Conservation (phyloP, 2,329 filamentous ascomycete genomes). For the Proliferodiscus dingleyae region DNA sequence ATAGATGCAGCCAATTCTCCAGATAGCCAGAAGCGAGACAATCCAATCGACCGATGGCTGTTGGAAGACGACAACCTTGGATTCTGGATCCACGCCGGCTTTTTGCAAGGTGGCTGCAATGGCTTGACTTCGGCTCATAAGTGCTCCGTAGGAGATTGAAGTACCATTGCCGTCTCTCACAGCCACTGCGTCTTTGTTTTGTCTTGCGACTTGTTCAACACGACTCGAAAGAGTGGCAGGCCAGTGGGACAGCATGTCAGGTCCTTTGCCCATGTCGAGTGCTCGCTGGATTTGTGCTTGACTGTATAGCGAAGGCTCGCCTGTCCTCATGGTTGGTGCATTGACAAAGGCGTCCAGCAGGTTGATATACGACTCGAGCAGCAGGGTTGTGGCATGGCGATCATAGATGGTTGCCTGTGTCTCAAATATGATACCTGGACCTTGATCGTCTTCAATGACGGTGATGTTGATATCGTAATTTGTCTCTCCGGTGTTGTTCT, state of each 20-base stretch:
- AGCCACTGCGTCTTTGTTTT: conserved; percentile 3
- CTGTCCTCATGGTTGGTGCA: conserved; percentile 4
- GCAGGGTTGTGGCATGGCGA: not conserved
- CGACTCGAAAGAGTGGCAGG: conserved; percentile 7
- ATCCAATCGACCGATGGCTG: conserved; percentile 34
- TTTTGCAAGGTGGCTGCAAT: conserved; percentile 31
- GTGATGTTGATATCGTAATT: conserved; percentile 30
- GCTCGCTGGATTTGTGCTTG: conserved; percentile 4
- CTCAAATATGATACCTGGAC: conserved; percentile 7
- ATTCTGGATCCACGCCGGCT: conserved; percentile 15
- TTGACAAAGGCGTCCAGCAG: conserved; percentile 38
- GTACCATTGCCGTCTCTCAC: conserved; percentile 9
- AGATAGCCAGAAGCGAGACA: conserved; percentile 37
- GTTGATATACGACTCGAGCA: conserved; percentile 12
- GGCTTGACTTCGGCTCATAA: conserved; percentile 30
- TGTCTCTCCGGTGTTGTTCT: conserved; percentile 15
- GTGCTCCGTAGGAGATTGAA: conserved; percentile 32
- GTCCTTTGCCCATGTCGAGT: conserved; percentile 8
- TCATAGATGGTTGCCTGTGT: conserved; percentile 12
- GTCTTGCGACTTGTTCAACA: conserved; percentile 4
- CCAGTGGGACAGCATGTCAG: conserved; percentile 7
- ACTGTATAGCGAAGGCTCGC: conserved; percentile 7
- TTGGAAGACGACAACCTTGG: conserved; percentile 37
- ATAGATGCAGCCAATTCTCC: conserved; percentile 35
- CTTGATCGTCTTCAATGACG: conserved; percentile 8